Base-by-base conservation (phyloP, 2,329 filamentous ascomycete species). In the Zasmidium cellare region DNA sequence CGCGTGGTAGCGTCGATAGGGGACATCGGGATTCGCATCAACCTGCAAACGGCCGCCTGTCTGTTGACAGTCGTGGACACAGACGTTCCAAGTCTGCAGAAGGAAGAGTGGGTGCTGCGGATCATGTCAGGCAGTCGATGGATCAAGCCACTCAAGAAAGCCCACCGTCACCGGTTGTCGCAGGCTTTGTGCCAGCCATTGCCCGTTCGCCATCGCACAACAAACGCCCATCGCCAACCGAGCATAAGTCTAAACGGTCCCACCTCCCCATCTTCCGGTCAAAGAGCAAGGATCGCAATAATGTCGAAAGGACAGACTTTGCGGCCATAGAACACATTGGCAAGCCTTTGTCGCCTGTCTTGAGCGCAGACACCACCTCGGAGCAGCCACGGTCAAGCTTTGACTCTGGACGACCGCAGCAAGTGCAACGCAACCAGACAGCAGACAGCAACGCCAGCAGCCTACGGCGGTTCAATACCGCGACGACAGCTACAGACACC, bases 401-500 rank as follows among this genome's bases (percentile, higher is more conserved):
- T 9, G 71, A 74, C 62, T 76, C 77, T 47, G 78, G 79, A 1
- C 62, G 68, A 46, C 68, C 71, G 19, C 55, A 58, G 16, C 57
- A 59, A 0, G 49, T 70, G 18, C 64, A 55, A 20, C 67, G 70
- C 9, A 67, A 72, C 28, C 60, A 56, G 69, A 79, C 59, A 75
- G 74, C 78, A 23, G 78, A 78, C 19, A 86, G 82, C 67, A 64
- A 81, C n/a, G 78, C 71, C 6, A 65, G 64, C 46, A 82, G 54
- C 71, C 74, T 68, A 18, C 53, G 55, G 12, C 67, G 75, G 66
- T 18, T 59, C 35, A 57, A 62, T 18, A 68, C 67, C 2, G 44
- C 50, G 28, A 56, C 47, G 6, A 61, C 59, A 2, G 56, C 52
- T 5, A 47, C 38, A 12, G 55, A 51, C 14, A 54, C 48, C 6